Base-by-base conservation (phyloP, 192 early-diverging fungal species). In the Podila epigama region DNA sequence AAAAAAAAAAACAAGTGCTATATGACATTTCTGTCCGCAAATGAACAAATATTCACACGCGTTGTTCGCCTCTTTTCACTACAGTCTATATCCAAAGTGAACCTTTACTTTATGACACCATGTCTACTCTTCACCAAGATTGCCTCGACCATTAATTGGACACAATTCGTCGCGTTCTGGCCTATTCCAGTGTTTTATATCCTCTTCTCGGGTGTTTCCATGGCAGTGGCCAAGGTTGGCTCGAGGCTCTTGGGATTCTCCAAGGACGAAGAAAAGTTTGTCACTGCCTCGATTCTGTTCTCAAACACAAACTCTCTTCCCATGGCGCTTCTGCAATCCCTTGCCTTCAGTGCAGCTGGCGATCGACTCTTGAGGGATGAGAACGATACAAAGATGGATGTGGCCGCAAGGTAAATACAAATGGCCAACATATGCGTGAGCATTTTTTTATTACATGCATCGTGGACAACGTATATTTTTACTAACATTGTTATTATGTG, bases 91-190 rank as follows among this genome's bases (percentile, higher is more conserved):
- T 83, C 86, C 11, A 81, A 77, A 52, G 62, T 93, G 41, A 93
- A 91, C 77, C 51, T 93, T 55, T 86, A 87, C 62, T 89, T 90
- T 60, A 87, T 93, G 80, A 93, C 92, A 51, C 92, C 92, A 1
- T 89, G 89, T 58, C 82, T 93, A 12, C 73, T 93, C 31, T 93
- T 93, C 48, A 86, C 89, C 40, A 93, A 92, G 50, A 91, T 93
- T 67, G 88, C 88, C 13, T 88, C 89, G 59, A 83, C 86, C 12
- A 84, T 93, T 40, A 87, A 86, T 40, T 85, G 89, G 64, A 79
- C 64, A 31, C 83, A 90, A 22, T 80, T 93, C 29, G 55, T 88
- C 16, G 88, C 90, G 39, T 85, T 90, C 32, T 93, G 92, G 92
- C 90, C 91, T 64, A 87, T 90, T 59, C 89, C 90, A 7, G 70